Percentiles rank a stretch among this genome's conserved stretches.
phyloP scores from a whole-genome alignment of 2,329 filamentous ascomycete genomes.

The Eutypella sp. region DNA sequence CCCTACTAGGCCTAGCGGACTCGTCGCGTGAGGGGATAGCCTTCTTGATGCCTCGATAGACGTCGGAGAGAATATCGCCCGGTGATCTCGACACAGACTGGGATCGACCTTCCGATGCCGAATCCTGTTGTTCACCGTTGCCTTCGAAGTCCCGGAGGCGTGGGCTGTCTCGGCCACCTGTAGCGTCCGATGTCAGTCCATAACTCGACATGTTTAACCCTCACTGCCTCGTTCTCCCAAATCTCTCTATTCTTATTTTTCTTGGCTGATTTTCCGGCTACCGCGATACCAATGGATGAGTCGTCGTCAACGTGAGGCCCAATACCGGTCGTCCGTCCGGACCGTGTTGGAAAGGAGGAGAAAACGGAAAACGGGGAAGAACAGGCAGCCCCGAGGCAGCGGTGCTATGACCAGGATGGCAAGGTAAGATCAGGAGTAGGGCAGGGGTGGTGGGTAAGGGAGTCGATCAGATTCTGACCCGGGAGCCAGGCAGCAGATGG shows the following conservation, averaged over 20 bases:
- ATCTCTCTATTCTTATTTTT: neutral
- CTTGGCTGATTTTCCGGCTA: neutral
- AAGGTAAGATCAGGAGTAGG: neutral
- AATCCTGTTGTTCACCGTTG: constrained; percentile 29
- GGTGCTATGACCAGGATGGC: neutral
- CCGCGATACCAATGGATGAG: neutral
- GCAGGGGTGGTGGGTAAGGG: neutral
- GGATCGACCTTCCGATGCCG: constrained; percentile 21
- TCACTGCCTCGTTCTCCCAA: constrained; percentile 8
- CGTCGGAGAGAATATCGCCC: constrained; percentile 45
- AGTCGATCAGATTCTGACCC: neutral
- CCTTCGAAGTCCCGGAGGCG: constrained; percentile 39
- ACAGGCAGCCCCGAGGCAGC: too few relatives aligned
- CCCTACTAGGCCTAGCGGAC: constrained; percentile 36
- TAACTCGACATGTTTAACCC: constrained; percentile 19
- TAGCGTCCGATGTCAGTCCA: constrained; percentile 23
- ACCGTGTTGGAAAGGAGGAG: neutral
- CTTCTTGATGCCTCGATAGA: constrained; percentile 48
- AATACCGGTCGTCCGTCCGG: too few relatives aligned
- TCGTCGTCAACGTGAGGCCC: neutral
- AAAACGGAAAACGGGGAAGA: neutral
- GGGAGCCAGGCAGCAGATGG: too few relatives aligned
- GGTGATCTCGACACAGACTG: constrained; percentile 32
- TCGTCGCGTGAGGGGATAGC: constrained; percentile 40
- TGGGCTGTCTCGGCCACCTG: constrained; percentile 22